Percentiles rank a stretch among this genome's conserved stretches.
Conservation (phyloP, 2,329 filamentous ascomycete genomes). For the Colletotrichum sp. region DNA sequence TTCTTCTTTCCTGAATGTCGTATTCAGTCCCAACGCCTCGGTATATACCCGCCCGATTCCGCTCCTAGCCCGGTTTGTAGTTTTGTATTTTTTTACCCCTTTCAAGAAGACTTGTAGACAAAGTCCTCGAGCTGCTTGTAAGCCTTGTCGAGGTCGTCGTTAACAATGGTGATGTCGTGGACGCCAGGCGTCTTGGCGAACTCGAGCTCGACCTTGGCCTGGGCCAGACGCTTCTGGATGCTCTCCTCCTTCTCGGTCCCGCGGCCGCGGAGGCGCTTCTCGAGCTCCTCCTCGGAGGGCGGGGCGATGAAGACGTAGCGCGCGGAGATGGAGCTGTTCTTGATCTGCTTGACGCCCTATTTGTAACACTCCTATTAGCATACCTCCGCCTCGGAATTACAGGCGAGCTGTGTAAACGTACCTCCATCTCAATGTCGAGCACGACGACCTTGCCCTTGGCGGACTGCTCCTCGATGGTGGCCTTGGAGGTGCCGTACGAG, state of each 20-base stretch:
- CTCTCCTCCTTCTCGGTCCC: constrained; percentile 80
- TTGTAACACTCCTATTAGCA: not conserved
- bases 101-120: constrained; percentile 40
- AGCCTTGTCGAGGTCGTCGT: constrained; percentile 52
- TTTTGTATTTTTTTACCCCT: not conserved
- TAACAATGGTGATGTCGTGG: constrained; percentile 41
- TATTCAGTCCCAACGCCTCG: constrained; percentile 6
- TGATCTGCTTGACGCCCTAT: constrained; percentile 87
- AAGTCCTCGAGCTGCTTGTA: constrained; percentile 58
- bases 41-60: not conserved
- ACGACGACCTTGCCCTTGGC: constrained; percentile 78
- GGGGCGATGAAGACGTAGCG: constrained; percentile 87
- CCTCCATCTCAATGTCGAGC: constrained; percentile 97
- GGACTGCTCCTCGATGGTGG: constrained; percentile 77
- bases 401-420: constrained; percentile 35
- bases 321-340: constrained; percentile 73
- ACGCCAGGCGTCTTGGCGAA: constrained; percentile 70
- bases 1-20: not conserved
- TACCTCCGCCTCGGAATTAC: too few species aligned
- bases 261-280: constrained; percentile 74
- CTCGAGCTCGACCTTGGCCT: constrained; percentile 77
- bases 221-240: constrained; percentile 70
- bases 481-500: constrained; percentile 83
- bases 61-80: not conserved
- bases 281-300: constrained; percentile 75